Evolutionary conservation across 257 asterid species (phyloP), one percentile per base, ranked within the genome.

Genomic region (Solanum sejunctum): DNA sequence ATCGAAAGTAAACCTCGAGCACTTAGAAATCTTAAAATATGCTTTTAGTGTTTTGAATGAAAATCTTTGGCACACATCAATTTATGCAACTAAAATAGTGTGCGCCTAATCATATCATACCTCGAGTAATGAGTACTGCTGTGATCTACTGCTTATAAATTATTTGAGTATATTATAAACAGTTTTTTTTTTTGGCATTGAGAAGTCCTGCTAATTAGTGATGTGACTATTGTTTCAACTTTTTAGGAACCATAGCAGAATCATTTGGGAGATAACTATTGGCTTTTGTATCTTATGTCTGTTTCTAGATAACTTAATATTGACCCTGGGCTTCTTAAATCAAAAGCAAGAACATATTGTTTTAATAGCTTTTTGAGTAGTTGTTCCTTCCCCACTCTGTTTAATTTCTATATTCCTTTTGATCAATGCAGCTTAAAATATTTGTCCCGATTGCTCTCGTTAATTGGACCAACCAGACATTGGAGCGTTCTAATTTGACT

Each of bases 361-460:
- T 55, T 32, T 71, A 61, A 84, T 70, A 54, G 72, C 28, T 69
- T 84, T 39, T 71, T 67, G 51, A 77, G 64, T 71, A 32, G 56
- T 84, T 70, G 12, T 73, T 78, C n/a, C 45, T 64, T 82, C 41
- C 86, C 88, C 51, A 84, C 83, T 73, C 64, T 49, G 15, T 69
- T 66, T 78, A 85, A 52, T 70, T 81, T 63, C 72, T 57, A 8
- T 39, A 17, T 81, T 70, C 78, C 9, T 12, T 75, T 49, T 69
- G 47, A 39, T 51, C 45, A 61, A 28, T 89, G 89, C 95, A 95
- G 81, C 93, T 96, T 57, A 96, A 96, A 90, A 92, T 96, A 86
- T 96, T 96, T 90, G 98, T 93, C 83, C 99, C 99, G 3, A 57
- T 96, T 84, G 88, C 97, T 88, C 99, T 98, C 17, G 98, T 96